Evolutionary conservation across 768 basidiomycete genomes (phyloP).

Genomic region (Hygrophoropsis aurantiaca): DNA sequence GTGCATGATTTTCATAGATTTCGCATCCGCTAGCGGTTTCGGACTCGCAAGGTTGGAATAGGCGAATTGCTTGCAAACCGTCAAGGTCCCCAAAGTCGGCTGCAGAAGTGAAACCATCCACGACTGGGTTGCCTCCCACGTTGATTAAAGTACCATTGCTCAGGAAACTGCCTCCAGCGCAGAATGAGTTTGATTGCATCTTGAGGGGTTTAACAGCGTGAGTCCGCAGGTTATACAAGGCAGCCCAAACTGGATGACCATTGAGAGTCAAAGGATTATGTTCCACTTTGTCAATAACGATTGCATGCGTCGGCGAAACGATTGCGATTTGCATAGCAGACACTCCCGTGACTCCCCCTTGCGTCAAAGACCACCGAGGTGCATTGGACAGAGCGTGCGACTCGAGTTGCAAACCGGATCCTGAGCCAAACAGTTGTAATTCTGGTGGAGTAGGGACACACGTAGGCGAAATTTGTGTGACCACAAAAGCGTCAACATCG

Average conservation of each 20-base stretch:
- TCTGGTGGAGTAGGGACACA: background rate
- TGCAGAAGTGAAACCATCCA: constrained; percentile 58
- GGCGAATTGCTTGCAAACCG: constrained; percentile 71
- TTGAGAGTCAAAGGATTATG: constrained; percentile 75
- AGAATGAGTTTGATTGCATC: constrained; percentile 82
- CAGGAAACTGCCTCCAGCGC: constrained; percentile 78
- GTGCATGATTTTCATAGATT: constrained; percentile 63
- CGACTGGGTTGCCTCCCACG: constrained; percentile 81
- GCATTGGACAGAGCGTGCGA: background rate
- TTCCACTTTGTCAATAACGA: constrained; percentile 83
- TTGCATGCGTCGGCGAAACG: constrained; percentile 65
- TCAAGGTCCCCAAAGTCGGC: constrained; percentile 76
- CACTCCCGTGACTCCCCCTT: constrained; percentile 73
- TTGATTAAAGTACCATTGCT: constrained; percentile 76
- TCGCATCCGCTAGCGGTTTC: constrained; percentile 48
- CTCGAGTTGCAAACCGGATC: background rate
- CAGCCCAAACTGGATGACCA: constrained; percentile 82
- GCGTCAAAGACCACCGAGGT: constrained; percentile 54
- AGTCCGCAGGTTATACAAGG: constrained; percentile 67
- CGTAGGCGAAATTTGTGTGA: constrained; percentile 43
- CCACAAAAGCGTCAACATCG: constrained; percentile 68
- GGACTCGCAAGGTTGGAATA: constrained; percentile 66
- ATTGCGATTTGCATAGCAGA: constrained; percentile 76
- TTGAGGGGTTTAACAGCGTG: constrained; percentile 59
- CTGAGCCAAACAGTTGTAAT: background rate